Evolutionary conservation across 495 filamentous ascomycete genomes (phyloP).

Genomic region (Penicillium subrubescens): DNA sequence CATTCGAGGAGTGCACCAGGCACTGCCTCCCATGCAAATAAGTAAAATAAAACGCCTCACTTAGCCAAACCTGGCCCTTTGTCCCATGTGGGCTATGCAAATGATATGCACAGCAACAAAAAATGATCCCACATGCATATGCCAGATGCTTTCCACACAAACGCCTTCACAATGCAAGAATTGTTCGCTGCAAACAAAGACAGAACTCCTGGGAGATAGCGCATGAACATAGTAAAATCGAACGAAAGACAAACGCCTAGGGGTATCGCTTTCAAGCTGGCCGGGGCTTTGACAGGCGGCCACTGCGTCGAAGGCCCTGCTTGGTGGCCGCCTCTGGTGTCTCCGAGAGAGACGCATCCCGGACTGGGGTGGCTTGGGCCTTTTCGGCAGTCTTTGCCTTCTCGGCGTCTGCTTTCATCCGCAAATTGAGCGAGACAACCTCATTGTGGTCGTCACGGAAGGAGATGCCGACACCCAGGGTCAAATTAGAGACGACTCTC

Average conservation of each 20-base stretch:
- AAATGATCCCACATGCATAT: not conserved
- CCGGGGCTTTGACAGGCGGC: slow-evolving; percentile 25
- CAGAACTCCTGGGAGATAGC: slow-evolving; percentile 3
- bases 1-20: slow-evolving; percentile 28
- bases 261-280: not conserved
- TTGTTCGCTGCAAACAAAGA: slow-evolving; percentile 24
- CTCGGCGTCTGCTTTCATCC: slow-evolving; percentile 27
- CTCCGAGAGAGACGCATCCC: slow-evolving; percentile 9
- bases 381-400: slow-evolving; percentile 15
- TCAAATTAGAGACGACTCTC: slow-evolving; percentile 46
- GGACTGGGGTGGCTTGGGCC: not conserved
- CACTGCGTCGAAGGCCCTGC: slow-evolving; percentile 24
- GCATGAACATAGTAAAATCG: slow-evolving; percentile 1
- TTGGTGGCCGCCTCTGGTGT: slow-evolving; percentile 9
- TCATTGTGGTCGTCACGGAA: slow-evolving; percentile 49
- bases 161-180: slow-evolving; percentile 30
- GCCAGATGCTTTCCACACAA: slow-evolving; percentile 24
- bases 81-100: slow-evolving; percentile 19
- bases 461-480: slow-evolving; percentile 47
- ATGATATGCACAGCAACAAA: slow-evolving; percentile 14
- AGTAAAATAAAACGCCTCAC: slow-evolving; percentile 28
- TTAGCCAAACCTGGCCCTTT: slow-evolving; percentile 8
- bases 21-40: slow-evolving; percentile 25
- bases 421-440: slow-evolving; percentile 47
- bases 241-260: not conserved